phyloP scores from a whole-genome alignment of 2,329 filamentous ascomycete species.

The Colletotrichum filicis region DNA sequence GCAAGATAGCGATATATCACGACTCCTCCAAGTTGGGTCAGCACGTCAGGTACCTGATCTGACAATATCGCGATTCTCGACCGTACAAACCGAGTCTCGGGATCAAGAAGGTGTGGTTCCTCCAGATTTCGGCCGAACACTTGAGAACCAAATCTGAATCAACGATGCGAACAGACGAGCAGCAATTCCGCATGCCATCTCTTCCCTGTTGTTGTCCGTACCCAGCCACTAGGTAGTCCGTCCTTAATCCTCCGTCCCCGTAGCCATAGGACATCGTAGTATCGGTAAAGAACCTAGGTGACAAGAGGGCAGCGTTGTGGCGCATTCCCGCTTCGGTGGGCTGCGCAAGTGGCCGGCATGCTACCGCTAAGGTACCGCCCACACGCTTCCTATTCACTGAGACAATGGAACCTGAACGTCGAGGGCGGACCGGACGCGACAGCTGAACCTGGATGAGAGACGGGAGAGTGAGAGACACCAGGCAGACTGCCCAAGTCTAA shows the following conservation, averaged over 20 bases:
- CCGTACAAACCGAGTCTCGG: neutral
- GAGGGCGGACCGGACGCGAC: neutral
- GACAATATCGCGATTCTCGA: neutral
- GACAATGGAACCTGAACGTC: conserved; percentile 3
- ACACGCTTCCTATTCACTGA: neutral
- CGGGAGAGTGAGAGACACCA: neutral
- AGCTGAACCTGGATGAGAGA: neutral
- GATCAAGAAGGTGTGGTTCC: neutral
- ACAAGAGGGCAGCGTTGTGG: conserved; percentile 20
- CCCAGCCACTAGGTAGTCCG: neutral
- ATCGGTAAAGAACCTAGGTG: neutral
- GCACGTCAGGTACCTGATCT: neutral
- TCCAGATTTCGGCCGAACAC: conserved; percentile 25
- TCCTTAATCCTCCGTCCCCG: neutral
- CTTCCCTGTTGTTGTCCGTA: neutral
- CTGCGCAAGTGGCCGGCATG: conserved; percentile 22
- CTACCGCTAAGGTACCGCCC: conserved; percentile 11
- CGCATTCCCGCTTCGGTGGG: conserved; percentile 26
- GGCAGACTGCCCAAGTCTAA: conserved; percentile 9
- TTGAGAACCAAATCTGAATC: conserved; percentile 10
- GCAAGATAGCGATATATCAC: no score
- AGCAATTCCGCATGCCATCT: neutral
- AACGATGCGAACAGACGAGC: neutral
- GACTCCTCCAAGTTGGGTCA: neutral
- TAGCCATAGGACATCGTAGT: neutral